Conservation (phyloP, 179 eudicot species). For the Beta lomatogona region DNA sequence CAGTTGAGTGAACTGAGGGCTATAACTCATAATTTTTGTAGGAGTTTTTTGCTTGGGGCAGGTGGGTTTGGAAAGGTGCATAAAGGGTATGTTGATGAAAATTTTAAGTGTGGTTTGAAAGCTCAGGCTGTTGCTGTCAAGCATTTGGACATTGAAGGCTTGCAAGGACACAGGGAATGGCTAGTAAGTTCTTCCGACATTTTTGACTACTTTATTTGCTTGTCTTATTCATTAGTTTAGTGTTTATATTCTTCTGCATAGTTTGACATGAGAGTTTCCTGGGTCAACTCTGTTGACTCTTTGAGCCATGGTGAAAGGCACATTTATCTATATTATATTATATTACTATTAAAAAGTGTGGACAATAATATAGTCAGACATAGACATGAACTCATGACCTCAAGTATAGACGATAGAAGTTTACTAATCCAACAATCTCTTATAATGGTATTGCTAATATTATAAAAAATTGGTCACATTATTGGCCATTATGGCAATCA, state of each 20-base stretch:
- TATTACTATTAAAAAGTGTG: too few species aligned
- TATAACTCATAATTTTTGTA: conserved; percentile 42
- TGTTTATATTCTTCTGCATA: neutral
- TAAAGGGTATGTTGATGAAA: conserved; percentile 46
- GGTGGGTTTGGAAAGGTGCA: conserved; percentile 60
- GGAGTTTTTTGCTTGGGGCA: conserved; percentile 44
- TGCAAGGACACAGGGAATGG: conserved; percentile 56
- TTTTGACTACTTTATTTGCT: neutral
- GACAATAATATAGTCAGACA: too few species aligned
- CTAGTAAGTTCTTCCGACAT: conserved; percentile 32
- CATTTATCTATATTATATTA: too few species aligned
- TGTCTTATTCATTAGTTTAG: neutral
- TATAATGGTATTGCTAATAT: too few species aligned
- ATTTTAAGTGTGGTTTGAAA: conserved; percentile 51
- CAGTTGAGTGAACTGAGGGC: conserved; percentile 46
- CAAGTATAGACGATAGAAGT: too few species aligned
- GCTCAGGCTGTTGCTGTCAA: conserved; percentile 54
- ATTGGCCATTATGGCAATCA: too few species aligned
- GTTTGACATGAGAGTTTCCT: neutral
- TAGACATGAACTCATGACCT: too few species aligned
- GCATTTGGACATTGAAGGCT: conserved; percentile 53
- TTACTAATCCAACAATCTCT: too few species aligned
- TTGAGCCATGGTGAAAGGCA: neutral
- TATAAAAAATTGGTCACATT: too few species aligned
- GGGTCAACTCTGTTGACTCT: conserved; percentile 15